phyloP scores from a whole-genome alignment of 225 moss, liverwort and hornwort genomes.

The Physcomitrellopsis africana region DNA sequence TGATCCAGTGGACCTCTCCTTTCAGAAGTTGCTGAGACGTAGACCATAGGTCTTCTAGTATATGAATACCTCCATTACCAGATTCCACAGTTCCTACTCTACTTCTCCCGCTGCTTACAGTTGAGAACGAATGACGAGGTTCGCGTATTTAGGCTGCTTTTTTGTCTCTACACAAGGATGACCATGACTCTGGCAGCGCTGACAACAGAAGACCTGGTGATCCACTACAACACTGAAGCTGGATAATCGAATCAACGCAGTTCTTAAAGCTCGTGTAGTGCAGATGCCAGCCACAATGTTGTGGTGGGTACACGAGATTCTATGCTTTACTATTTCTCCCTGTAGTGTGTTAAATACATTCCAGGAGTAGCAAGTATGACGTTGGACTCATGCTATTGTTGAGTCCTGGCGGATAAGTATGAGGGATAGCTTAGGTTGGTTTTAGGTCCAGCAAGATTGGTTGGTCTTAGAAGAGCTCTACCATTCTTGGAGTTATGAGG shows the following conservation, averaged over 20 bases:
- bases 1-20: not conserved
- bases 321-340: conserved; percentile 51
- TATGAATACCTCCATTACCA: not conserved
- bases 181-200: not conserved
- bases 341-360: conserved; percentile 43
- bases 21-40: conserved; percentile 39
- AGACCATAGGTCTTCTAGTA: conserved; percentile 32
- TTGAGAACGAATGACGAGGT: not conserved
- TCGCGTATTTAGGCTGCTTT: not conserved
- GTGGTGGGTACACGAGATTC: conserved; percentile 69
- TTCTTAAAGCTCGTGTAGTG: not conserved
- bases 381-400: conserved; percentile 42
- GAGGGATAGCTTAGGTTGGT: conserved; percentile 38
- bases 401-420: conserved; percentile 39
- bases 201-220: conserved; percentile 25
- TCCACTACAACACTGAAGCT: conserved; percentile 49
- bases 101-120: not conserved
- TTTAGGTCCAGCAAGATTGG: no score
- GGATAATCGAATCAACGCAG: conserved; percentile 54
- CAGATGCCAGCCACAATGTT: conserved; percentile 42
- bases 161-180: conserved; percentile 34
- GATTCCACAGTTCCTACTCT: not conserved
- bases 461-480: no score
- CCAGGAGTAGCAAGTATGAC: conserved; percentile 49
- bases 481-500: no score